Base-by-base conservation (phyloP, 2,329 filamentous ascomycete species). In the Cryphonectria radicalis region DNA sequence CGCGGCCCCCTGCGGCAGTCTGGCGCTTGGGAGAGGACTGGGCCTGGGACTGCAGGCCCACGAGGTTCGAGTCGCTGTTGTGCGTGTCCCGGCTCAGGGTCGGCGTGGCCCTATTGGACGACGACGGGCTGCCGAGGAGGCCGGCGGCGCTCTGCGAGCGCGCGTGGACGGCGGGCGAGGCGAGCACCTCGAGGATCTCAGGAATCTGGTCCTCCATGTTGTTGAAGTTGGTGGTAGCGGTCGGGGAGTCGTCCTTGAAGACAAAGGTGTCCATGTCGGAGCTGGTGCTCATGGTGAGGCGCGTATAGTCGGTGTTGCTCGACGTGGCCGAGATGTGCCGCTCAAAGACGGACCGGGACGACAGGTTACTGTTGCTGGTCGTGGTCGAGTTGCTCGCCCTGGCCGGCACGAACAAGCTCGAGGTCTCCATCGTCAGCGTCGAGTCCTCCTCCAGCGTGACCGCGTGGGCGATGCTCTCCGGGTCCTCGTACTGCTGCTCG, bases 341-440 rank as follows among this genome's bases (percentile, higher is more conserved):
- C 70, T 85, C 84, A 25, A 84, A 86, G 40, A 82, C 81, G 1
- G 85, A 86, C 32, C 82, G 82, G 40, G 80, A 80, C 3, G 84
- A 87, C 17, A 84, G 83, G 71, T 80, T 80, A 22, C 83, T 83
- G 70, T 80, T 79, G 66, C 87, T 89, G 35, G 79, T 82, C 0
- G 84, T 87, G 7, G 88, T 89, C 8, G 86, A 89, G 14, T 86
- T 87, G 78, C 87, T 89, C 32, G 82, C 84, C 22, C 87, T 85
- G 70, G 85, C 79, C 53, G 81, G 78, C 19, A 80, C 76, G 32
- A 80, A 77, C n/a, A 79, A 73, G n/a, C 53, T 77, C 2, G 79
- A 75, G 25, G 76, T 79, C 55, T 79, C 79, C 72, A 82, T 77
- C 32, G 73, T 77, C 72, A 81, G 74, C 13, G 78, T 76, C 6